Conservation (phyloP, 177 flowering plant genomes). For the Tripterygium wilfordii region DNA sequence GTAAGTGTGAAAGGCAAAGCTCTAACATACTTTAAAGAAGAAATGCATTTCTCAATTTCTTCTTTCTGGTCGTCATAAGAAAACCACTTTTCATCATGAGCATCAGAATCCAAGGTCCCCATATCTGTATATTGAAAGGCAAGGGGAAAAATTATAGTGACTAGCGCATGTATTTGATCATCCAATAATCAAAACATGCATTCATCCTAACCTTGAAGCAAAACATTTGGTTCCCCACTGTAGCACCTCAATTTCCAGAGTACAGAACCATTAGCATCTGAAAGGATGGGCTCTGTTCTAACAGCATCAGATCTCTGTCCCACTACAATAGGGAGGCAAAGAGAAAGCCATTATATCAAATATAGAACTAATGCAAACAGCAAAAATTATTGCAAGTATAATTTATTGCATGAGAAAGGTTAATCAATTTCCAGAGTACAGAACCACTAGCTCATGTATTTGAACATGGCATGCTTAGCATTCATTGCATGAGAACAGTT, state of each 20-base stretch:
- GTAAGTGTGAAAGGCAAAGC: too few species aligned
- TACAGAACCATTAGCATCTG: slow-evolving; percentile 44
- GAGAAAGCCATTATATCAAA: too few species aligned
- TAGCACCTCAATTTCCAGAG: slow-evolving; percentile 52
- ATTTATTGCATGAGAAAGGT: neutral
- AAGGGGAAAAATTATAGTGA: neutral
- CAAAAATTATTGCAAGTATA: too few species aligned
- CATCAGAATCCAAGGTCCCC: slow-evolving; percentile 22
- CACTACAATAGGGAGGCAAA: slow-evolving; percentile 17
- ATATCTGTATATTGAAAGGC: slow-evolving; percentile 25
- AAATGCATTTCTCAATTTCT: slow-evolving; percentile 36
- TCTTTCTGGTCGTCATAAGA: slow-evolving; percentile 33
- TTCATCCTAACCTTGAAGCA: slow-evolving; percentile 58
- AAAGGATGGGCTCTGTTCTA: slow-evolving; percentile 46
- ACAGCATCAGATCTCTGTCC: slow-evolving; percentile 39
- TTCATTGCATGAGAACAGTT: too few species aligned
- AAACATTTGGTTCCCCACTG: slow-evolving; percentile 24
- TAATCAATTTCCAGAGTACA: neutral
- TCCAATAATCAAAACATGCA: neutral
- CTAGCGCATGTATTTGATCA: neutral
- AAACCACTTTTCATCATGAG: slow-evolving; percentile 50
- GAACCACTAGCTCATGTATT: too few species aligned
- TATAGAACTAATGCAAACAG: too few species aligned
- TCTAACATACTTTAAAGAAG: slow-evolving; percentile 38
- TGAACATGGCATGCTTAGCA: too few species aligned